Conservation (phyloP, 2,329 filamentous ascomycete species). For the Colletotrichum truncatum region DNA sequence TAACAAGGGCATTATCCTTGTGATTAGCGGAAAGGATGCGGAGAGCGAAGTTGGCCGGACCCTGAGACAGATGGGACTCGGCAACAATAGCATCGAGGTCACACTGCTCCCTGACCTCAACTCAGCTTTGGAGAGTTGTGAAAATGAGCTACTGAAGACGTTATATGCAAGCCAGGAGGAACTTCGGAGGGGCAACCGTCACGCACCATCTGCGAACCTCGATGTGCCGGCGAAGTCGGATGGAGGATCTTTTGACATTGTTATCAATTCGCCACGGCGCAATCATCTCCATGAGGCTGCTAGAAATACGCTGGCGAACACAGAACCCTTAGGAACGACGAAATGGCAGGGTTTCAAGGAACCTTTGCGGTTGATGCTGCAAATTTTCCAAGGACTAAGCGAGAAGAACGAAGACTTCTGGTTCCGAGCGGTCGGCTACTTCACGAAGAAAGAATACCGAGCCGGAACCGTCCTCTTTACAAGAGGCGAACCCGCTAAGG, state of each 20-base stretch:
- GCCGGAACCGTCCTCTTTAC: slow-evolving; percentile 80
- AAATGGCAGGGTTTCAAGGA: slow-evolving; percentile 91
- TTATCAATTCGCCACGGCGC: slow-evolving; percentile 83
- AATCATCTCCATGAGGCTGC: slow-evolving; percentile 83
- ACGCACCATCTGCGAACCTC: slow-evolving; percentile 52
- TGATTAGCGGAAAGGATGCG: slow-evolving; percentile 84
- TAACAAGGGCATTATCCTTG: slow-evolving; percentile 80
- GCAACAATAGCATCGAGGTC: slow-evolving; percentile 76
- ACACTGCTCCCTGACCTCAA: slow-evolving; percentile 90
- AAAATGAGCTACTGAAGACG: slow-evolving; percentile 89
- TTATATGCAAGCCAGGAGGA: slow-evolving; percentile 78
- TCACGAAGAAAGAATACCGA: slow-evolving; percentile 72
- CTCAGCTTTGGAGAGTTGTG: slow-evolving; percentile 90
- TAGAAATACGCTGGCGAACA: slow-evolving; percentile 75
- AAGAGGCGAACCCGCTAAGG: slow-evolving; percentile 78
- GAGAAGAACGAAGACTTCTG: slow-evolving; percentile 93
- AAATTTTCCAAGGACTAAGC: slow-evolving; percentile 92
- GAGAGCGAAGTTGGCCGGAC: slow-evolving; percentile 80
- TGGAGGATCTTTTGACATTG: slow-evolving; percentile 46
- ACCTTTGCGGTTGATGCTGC: slow-evolving; percentile 88
- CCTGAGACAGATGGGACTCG: slow-evolving; percentile 85
- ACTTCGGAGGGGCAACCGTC: slow-evolving; percentile 54
- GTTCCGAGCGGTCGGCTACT: slow-evolving; percentile 83
- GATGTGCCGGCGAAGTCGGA: slow-evolving; percentile 55
- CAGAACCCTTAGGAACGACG: slow-evolving; percentile 65